Conservation (phyloP, 2,329 filamentous ascomycete species). For the Aspergillus niger region DNA sequence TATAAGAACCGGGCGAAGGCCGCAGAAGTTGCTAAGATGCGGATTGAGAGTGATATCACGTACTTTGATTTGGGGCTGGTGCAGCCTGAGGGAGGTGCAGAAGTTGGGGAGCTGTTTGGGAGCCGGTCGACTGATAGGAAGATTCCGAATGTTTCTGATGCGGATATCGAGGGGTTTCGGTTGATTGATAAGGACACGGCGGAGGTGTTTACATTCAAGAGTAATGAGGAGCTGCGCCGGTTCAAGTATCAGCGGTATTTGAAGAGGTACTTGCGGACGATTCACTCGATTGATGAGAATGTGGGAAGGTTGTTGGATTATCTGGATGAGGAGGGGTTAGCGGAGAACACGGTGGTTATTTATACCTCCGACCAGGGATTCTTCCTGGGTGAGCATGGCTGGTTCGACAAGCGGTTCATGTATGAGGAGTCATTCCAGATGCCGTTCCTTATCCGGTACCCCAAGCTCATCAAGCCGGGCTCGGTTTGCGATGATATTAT, state of each 20-base stretch:
- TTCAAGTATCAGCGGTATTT: slow-evolving; percentile 62
- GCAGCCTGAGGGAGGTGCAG: slow-evolving; percentile 52
- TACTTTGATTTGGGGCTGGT: slow-evolving; percentile 55
- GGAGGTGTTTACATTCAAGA: slow-evolving; percentile 50
- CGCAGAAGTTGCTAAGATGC: slow-evolving; percentile 55
- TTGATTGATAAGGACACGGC: slow-evolving; percentile 45
- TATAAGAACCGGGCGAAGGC: slow-evolving; percentile 57
- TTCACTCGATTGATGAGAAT: slow-evolving; percentile 57
- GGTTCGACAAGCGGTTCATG: slow-evolving; percentile 62
- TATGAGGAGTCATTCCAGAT: slow-evolving; percentile 61
- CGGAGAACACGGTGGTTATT: slow-evolving; percentile 54
- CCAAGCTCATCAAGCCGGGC: slow-evolving; percentile 43
- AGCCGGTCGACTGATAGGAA: slow-evolving; percentile 1
- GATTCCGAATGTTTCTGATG: background rate
- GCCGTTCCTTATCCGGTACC: slow-evolving; percentile 55
- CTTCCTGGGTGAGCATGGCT: slow-evolving; percentile 60
- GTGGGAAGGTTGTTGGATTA: slow-evolving; percentile 53
- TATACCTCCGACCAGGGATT: slow-evolving; percentile 60
- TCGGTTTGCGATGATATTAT: slow-evolving; percentile 52
- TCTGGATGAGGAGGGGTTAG: slow-evolving; percentile 46
- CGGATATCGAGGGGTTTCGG: background rate
- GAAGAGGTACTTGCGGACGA: slow-evolving; percentile 57
- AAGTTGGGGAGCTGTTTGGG: slow-evolving; percentile 2
- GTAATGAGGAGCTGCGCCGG: slow-evolving; percentile 46
- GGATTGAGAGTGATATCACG: slow-evolving; percentile 53